These are phyloP conservation scores for Drechslera avenae DNA, from an alignment of 2,329 filamentous ascomycete genomes.

Conservation along the genomic window DNA sequence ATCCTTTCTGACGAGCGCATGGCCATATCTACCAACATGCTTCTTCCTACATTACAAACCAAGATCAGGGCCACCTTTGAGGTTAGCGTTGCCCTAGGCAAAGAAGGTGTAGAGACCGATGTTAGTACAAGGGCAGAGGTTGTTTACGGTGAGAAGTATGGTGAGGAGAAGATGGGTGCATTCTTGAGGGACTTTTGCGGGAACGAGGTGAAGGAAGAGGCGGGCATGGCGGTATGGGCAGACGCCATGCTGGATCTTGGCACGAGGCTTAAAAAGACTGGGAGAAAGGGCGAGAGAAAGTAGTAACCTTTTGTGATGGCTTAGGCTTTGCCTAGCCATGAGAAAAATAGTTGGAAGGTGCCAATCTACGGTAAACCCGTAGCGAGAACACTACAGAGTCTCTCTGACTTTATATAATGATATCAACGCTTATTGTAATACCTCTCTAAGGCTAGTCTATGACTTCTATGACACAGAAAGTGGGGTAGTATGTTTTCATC, in stretches of 20 bases:
- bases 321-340: too few species aligned
- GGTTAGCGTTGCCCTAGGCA: slow-evolving; percentile 55
- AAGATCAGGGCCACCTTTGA: slow-evolving; percentile 69
- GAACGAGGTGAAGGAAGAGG: slow-evolving; percentile 26
- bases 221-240: slow-evolving; percentile 50
- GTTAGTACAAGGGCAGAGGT: slow-evolving; percentile 65
- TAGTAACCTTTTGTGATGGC: slow-evolving; percentile 10
- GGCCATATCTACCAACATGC: slow-evolving; percentile 63
- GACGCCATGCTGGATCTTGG: slow-evolving; percentile 52
- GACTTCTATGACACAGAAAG: too few species aligned
- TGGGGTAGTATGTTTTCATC: too few species aligned
- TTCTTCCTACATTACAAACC: slow-evolving; percentile 69
- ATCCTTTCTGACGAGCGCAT: slow-evolving; percentile 70
- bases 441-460: too few species aligned
- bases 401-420: too few species aligned
- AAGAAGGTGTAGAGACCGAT: slow-evolving; percentile 57
- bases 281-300: slow-evolving; percentile 50
- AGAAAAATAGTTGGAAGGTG: too few species aligned
- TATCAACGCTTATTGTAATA: too few species aligned
- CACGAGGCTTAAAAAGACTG: slow-evolving; percentile 51
- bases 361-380: too few species aligned
- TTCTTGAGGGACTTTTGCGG: slow-evolving; percentile 65
- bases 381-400: too few species aligned
- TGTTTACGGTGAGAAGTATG: slow-evolving; percentile 79
- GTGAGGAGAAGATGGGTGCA: slow-evolving; percentile 74